These are phyloP conservation scores for Amanita rimosa DNA, from an alignment of 768 basidiomycete genomes.

Conservation along the genomic window DNA sequence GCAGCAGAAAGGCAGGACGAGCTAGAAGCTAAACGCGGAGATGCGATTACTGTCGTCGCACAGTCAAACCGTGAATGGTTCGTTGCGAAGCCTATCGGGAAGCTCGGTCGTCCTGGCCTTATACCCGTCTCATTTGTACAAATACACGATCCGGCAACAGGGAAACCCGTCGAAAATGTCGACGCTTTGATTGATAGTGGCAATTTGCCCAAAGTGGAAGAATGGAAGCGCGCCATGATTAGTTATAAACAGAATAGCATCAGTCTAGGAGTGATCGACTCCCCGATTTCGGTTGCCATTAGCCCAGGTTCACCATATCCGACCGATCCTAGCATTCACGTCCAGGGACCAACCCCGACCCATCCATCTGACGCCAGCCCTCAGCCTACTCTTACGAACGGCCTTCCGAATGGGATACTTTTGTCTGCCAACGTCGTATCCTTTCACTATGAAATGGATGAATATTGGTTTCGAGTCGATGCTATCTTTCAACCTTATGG, in stretches of 20 bases:
- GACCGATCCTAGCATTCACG: conserved; percentile 6
- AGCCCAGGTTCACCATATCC: conserved; percentile 25
- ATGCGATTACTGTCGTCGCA: conserved; percentile 92
- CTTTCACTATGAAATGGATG: conserved; percentile 94
- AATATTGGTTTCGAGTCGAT: conserved; percentile 96
- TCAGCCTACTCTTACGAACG: conserved; percentile 23
- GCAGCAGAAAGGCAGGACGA: conserved; percentile 93
- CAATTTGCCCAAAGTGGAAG: conserved; percentile 91
- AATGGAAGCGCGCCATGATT: conserved; percentile 95
- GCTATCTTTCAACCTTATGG: conserved; percentile 81
- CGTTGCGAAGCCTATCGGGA: conserved; percentile 96
- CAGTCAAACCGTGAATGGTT: conserved; percentile 99
- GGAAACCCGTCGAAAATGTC: conserved; percentile 65
- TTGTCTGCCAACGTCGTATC: conserved; percentile 84
- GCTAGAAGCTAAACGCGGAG: conserved; percentile 88
- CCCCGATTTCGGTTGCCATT: conserved; percentile 28
- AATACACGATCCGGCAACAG: conserved; percentile 87
- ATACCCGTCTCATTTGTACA: conserved; percentile 98
- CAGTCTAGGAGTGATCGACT: conserved; percentile 83
- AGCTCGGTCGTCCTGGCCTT: conserved; percentile 88
- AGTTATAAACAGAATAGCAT: conserved; percentile 96
- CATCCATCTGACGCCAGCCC: conserved; percentile 23
- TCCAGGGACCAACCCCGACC: conserved; percentile 19
- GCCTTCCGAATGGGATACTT: conserved; percentile 75
- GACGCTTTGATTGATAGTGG: conserved; percentile 75